Conservation (phyloP, 1,284 basidiomycete genomes). For the Puccinia hordei region DNA sequence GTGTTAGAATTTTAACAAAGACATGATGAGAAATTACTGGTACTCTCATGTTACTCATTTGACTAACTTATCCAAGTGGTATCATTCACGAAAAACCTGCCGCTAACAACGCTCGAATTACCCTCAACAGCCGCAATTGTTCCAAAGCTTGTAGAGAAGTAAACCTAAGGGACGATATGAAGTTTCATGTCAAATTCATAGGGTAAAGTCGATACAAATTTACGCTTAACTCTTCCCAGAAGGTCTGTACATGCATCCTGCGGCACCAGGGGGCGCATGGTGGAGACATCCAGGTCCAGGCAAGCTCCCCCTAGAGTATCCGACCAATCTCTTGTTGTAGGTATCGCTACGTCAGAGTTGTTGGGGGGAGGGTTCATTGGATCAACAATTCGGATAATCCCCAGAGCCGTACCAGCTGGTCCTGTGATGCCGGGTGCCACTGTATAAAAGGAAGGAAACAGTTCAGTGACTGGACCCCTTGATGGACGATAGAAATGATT, state of each 20-base stretch:
- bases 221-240: conserved; percentile 14
- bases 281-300: conserved; percentile 34
- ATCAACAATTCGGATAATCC: conserved; percentile 27
- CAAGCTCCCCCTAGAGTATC: conserved; percentile 36
- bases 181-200: background rate
- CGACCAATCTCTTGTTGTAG: conserved; percentile 35
- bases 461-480: background rate
- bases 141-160: conserved; percentile 28
- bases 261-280: conserved; percentile 13
- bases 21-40: background rate
- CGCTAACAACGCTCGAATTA: background rate
- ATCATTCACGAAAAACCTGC: conserved; percentile 41
- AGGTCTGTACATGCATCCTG: conserved; percentile 36
- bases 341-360: background rate
- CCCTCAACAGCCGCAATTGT: conserved; percentile 13
- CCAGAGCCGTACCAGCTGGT: conserved; percentile 23
- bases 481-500: background rate
- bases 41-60: background rate
- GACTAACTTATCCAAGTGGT: conserved; percentile 47
- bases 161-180: conserved; percentile 10
- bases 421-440: conserved; percentile 41
- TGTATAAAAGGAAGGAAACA: background rate
- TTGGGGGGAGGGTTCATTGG: background rate
- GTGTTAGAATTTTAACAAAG: background rate
- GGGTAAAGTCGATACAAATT: background rate